Evolutionary conservation across 2,329 filamentous ascomycete genomes (phyloP).

Genomic region (Diplodia corticola): DNA sequence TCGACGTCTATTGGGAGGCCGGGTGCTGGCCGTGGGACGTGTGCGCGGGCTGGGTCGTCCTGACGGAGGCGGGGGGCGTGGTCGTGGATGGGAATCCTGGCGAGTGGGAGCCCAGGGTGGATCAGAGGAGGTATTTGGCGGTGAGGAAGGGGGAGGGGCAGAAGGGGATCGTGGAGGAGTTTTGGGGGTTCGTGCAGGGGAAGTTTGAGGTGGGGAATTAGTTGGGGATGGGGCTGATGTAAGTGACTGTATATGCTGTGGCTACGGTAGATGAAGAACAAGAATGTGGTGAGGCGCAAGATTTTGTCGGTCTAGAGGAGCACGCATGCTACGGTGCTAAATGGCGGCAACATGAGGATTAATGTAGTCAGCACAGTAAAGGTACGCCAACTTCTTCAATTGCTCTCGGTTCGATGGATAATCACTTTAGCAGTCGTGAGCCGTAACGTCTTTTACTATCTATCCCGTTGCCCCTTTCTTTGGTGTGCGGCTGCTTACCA

Average conservation of each 20-base stretch:
- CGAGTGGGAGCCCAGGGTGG: slow-evolving; percentile 61
- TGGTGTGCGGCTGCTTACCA: neutral
- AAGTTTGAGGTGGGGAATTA: slow-evolving; percentile 44
- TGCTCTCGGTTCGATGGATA: too few species aligned
- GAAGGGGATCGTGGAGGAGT: slow-evolving; percentile 49
- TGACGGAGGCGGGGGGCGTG: slow-evolving; percentile 71
- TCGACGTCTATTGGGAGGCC: slow-evolving; percentile 80
- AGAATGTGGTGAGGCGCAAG: neutral
- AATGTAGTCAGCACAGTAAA: too few species aligned
- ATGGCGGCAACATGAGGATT: neutral
- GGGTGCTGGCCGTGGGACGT: slow-evolving; percentile 87
- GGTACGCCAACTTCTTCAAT: too few species aligned
- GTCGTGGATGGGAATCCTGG: slow-evolving; percentile 74
- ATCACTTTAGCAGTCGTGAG: too few species aligned
- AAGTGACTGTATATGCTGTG: neutral
- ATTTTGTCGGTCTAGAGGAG: neutral
- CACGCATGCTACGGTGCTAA: neutral
- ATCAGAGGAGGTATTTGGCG: slow-evolving; percentile 58
- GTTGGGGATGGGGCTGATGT: neutral
- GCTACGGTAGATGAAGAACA: neutral
- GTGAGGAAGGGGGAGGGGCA: slow-evolving; percentile 49
- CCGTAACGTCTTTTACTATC: too few species aligned
- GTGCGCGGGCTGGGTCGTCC: slow-evolving; percentile 75
- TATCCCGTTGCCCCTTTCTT: neutral
- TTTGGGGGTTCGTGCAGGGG: slow-evolving; percentile 50